Base-by-base conservation (phyloP, 345 rosid species). In the Murraya koenigii region DNA sequence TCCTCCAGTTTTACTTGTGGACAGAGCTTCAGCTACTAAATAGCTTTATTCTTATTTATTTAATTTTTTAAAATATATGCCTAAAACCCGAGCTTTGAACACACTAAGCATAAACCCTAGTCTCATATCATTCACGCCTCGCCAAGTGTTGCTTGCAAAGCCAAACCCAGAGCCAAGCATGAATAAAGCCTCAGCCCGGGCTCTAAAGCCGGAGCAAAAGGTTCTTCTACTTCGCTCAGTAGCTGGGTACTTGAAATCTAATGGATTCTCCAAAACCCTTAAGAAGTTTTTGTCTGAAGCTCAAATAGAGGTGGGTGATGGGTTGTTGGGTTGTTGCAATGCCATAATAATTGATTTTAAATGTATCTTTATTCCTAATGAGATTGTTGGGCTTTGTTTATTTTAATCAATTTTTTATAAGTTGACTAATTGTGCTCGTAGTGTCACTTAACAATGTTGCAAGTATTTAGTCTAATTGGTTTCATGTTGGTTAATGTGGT, bases 261-360 rank as follows among this genome's bases (percentile, higher is more conserved):
- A 56, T 71, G 92, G 93, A 60, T 89, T 93, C 78, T 81, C 90
- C 68, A 90, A 89, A 77, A 85, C 97, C 59, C 85, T 92, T 69
- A 92, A 92, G 85, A 93, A 92, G 84, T 78, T 95, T 62, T 87
- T 80, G 8, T 82, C 89, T 14, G 94, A 91, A 86, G 89, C 97
- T 25, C 77, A 84, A 73, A 39, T 91, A 79, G 83, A 87, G 97
- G 98, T 89, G 25, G 64, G 67, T 33, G 2, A 55, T 1, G 35
- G 8, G 38, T 39, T 35, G 56, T 5, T 44, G 17, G 11, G 49
- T 44, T 44, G 4, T 11, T 3, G 17, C 49, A 2, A 13, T 23
- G 19, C 28, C 13, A 26, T 17, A 32, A 39, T 63, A 15, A 15
- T 6, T 63, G 10, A 2, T 63, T 63, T 62, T 6, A 63, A 62